These are phyloP conservation scores for Fusarium pininemorale DNA, from an alignment of 2,329 filamentous ascomycete species.

Conservation along the genomic window DNA sequence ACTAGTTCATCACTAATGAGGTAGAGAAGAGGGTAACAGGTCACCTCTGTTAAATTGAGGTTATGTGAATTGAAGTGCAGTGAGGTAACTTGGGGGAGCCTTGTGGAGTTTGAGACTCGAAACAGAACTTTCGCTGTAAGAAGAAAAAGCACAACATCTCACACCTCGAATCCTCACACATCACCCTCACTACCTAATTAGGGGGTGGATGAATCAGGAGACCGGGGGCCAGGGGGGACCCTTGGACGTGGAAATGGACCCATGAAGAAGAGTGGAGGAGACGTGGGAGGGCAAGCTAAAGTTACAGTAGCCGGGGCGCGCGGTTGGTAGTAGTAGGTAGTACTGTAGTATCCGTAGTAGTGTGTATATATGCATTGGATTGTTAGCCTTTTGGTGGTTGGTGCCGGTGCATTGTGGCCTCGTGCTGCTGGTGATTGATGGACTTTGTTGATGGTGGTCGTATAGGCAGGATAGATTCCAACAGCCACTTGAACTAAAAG, in stretches of 20 bases:
- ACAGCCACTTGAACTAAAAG: not conserved
- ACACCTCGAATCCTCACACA: constrained; percentile 2
- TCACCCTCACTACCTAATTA: not conserved
- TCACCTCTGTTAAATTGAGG: not conserved
- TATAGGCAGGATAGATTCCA: constrained; percentile 7
- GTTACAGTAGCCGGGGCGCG: constrained; percentile 29
- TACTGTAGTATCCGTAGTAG: not conserved
- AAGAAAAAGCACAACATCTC: constrained; percentile 4
- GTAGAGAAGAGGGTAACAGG: not conserved
- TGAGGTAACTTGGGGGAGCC: not conserved
- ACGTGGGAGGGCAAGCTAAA: constrained; percentile 26
- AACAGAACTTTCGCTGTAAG: constrained; percentile 21
- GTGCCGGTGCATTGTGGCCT: not conserved
- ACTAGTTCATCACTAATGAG: not conserved
- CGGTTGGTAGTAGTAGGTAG: constrained; percentile 24
- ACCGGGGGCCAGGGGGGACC: constrained; percentile 24
- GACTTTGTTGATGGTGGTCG: not conserved
- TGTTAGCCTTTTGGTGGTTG: constrained; percentile 5
- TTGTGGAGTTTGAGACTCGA: constrained; percentile 18
- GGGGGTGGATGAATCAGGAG: constrained; percentile 23
- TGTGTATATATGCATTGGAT: not conserved
- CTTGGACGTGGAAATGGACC: constrained; percentile 20
- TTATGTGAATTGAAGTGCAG: constrained; percentile 8
- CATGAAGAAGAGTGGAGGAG: constrained; percentile 4
- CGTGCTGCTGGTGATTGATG: not conserved